Evolutionary conservation across 2,329 filamentous ascomycete genomes (phyloP), one percentile per base, ranked within the genome.

Genomic region (Balansia obtecta): DNA sequence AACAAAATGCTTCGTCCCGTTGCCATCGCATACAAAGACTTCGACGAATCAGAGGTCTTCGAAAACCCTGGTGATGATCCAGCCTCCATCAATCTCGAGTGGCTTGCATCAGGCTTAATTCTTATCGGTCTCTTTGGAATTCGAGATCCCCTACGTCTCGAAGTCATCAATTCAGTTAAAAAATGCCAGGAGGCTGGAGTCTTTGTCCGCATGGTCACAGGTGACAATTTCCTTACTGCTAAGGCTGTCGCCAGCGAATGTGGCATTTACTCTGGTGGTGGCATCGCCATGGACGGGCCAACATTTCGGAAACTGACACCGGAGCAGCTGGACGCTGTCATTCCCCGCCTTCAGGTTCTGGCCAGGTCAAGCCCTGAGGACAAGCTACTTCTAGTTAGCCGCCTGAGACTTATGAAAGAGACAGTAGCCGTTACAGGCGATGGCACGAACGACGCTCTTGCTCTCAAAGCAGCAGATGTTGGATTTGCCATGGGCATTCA

Each of bases 1-100:
- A 76, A 75, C 7, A 76, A 80, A 9, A 85, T 84, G 51, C 75
- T 91, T 12, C 80, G 86, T 45, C 88, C 85, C 0, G 88, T 91
- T 49, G 85, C 79, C 16, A 73, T 90, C 55, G 74, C 86, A 4
- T 89, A 86, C 65, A 76, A 79, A 44, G 87, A 93, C 55, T 88
- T 86, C 52, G 75, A 81, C 30, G 72, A 70, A 52, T 86, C 82
- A 76, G 85, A 86, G 27, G 75, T 73, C 20, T 75, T 83, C 48
- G 83, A 79, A 10, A 61, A 75, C 33, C 58, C 61, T 4, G 60
- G 60, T 5, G 64, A 68, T 33, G 63, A 66, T 8, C 62, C 63
- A 1, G 62, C 63, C 4, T 53, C 58, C n/a, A 56, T 66, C 16
- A 66, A 68, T 34, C 52, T 69, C 13, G 64, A 68, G 53, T 67